Base-by-base conservation (phyloP, 345 rosid genomes). In the Citrus hindsii region DNA sequence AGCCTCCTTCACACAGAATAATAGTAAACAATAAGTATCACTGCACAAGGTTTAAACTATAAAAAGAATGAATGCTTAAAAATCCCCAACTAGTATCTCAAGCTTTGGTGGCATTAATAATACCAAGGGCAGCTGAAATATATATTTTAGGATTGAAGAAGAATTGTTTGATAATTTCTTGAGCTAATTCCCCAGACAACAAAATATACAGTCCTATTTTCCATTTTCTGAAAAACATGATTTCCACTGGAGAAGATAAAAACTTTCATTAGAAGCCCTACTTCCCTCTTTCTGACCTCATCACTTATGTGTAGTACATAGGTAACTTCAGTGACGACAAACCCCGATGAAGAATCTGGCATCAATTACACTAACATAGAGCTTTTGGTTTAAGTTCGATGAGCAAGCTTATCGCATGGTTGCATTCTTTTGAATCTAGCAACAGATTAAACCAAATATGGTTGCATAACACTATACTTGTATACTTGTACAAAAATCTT, bases 1-100 rank as follows among this genome's bases (percentile, higher is more conserved):
- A 59, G 99, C 99, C 85, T 93, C 99, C 99, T 95, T 79, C 60
- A 74, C 10, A 65, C 53, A 77, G 37, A 64, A 32, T 48, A 30
- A 56, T 53, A 69, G 60, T 6, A 38, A 38, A 21, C 32, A 42
- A 12, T 40, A 58, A 35, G 19, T 35, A 65, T 25, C 64, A 75
- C 55, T 24, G 68, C 48, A 77, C 13, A 22, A 64, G 14, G 25
- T 22, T 32, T 14, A 40, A 59, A 32, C 16, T 48, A 75, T 2
- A 28, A 63, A 27, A 62, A 48, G 51, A 46, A 7, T 24, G 18
- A 63, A 19, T 24, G 18, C 53, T 74, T 21, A 42, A 22, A 33
- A 75, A 16, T 46, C 77, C 30, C 8, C 42, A 28, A 48, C 38
- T 5, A 62, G 59, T 6, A 9, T 63, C 28, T 40, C 9, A 38